A percentile compares a stretch with the other conserved stretches of the same genome.
Conservation (phyloP, 1,284 basidiomycete species). For the Golubevia pallescens region DNA sequence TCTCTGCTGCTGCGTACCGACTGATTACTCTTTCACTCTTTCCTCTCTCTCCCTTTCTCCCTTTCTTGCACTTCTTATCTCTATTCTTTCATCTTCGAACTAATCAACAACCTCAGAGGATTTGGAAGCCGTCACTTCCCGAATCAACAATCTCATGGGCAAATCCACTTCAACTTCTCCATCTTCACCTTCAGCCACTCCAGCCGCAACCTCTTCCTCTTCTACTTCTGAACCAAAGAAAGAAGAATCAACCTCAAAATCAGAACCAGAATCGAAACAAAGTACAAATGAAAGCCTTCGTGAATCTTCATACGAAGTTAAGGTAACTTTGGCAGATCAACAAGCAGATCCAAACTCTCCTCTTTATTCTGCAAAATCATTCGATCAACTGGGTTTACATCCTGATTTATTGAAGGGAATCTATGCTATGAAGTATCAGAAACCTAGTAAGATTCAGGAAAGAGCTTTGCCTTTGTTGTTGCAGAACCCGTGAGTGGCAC, state of each 20-base stretch:
- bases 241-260: neutral
- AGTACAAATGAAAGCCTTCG: neutral
- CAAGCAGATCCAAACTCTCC: constrained; percentile 96
- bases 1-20: neutral
- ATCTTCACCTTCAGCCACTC: neutral
- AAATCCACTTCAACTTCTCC: neutral
- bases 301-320: neutral
- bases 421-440: constrained; percentile 93
- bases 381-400: constrained; percentile 73
- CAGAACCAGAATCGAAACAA: neutral
- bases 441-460: constrained; percentile 99
- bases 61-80: neutral
- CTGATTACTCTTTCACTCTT: neutral
- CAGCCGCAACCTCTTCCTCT: neutral
- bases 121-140: neutral
- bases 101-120: neutral
- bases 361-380: constrained; percentile 88
- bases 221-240: neutral
- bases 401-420: constrained; percentile 92
- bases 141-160: neutral
- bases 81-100: neutral
- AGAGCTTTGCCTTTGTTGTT: constrained; percentile 90
- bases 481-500: constrained; percentile 75
- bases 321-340: constrained; percentile 97
- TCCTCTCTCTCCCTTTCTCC: neutral